Percentiles rank a stretch among this genome's conserved stretches.
Evolutionary conservation across 805 yeast genomes (phyloP).

Genomic region (Debaryomyces castellii): DNA sequence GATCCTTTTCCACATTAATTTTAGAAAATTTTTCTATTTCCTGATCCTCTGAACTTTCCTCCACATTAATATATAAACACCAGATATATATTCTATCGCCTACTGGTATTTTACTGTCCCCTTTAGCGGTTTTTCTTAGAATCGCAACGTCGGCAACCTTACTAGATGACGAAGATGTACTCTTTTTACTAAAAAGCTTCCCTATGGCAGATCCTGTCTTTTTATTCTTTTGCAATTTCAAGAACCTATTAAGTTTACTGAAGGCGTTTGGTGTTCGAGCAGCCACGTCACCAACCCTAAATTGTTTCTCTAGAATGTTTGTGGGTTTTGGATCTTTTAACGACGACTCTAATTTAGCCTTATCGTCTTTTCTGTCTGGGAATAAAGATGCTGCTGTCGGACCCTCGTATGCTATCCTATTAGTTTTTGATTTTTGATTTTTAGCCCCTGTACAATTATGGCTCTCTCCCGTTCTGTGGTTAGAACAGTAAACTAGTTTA

Average conservation of each 20-base stretch:
- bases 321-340: constrained; percentile 21
- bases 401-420: constrained; percentile 12
- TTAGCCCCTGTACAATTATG: constrained; percentile 31
- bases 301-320: constrained; percentile 21
- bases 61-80: constrained; percentile 37
- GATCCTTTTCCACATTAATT: constrained; percentile 24
- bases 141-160: constrained; percentile 28
- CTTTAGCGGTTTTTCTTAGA: constrained; percentile 49
- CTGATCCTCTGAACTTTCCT: constrained; percentile 10
- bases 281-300: constrained; percentile 29
- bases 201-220: constrained; percentile 1
- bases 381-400: constrained; percentile 49
- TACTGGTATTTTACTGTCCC: constrained; percentile 44
- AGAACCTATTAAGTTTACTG: constrained; percentile 25
- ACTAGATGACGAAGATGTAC: constrained; percentile 4
- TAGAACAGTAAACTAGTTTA: constrained; percentile 45
- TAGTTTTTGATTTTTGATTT: background rate
- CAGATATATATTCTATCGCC: constrained; percentile 51
- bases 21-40: constrained; percentile 23
- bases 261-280: constrained; percentile 21
- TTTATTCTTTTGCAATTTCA: constrained; percentile 21
- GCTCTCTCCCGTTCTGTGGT: constrained; percentile 41
- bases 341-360: constrained; percentile 31
- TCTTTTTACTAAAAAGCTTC: constrained; percentile 4
- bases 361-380: constrained; percentile 49